These are phyloP conservation scores for Psilocybe azurescens DNA, from an alignment of 768 basidiomycete species.

Conservation along the genomic window DNA sequence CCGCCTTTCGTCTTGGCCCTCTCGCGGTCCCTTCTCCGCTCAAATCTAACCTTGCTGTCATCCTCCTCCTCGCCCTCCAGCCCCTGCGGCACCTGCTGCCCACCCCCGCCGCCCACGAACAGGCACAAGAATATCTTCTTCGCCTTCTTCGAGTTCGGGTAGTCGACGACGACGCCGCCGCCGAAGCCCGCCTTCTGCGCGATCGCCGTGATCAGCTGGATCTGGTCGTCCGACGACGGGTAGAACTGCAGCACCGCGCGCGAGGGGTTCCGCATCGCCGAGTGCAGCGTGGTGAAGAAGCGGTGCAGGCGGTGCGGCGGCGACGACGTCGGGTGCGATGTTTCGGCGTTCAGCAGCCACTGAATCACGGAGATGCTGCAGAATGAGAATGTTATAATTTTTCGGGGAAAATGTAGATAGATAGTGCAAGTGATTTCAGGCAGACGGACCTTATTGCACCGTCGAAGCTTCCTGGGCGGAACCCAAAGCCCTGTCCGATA, in stretches of 20 bases:
- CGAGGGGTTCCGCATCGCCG: slow-evolving; percentile 83
- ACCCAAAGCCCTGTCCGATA: slow-evolving; percentile 97
- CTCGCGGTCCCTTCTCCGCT: slow-evolving; percentile 77
- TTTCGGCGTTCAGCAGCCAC: slow-evolving; percentile 97
- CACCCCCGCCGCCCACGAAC: slow-evolving; percentile 82
- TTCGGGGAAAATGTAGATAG: background rate
- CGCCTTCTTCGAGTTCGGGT: slow-evolving; percentile 96
- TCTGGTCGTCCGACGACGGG: slow-evolving; percentile 95
- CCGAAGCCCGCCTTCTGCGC: slow-evolving; percentile 97
- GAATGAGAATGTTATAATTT: slow-evolving; percentile 1
- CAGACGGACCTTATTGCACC: slow-evolving; percentile 87
- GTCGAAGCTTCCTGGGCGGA: slow-evolving; percentile 96
- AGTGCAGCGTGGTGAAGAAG: slow-evolving; percentile 94
- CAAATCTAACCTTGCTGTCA: slow-evolving; percentile 69
- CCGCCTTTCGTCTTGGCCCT: slow-evolving; percentile 58
- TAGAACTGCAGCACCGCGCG: slow-evolving; percentile 94
- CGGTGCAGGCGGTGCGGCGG: slow-evolving; percentile 83
- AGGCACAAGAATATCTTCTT: slow-evolving; percentile 94
- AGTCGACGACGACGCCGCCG: slow-evolving; percentile 96
- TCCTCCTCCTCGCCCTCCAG: slow-evolving; percentile 71
- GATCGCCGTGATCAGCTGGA: slow-evolving; percentile 90
- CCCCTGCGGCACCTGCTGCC: slow-evolving; percentile 73
- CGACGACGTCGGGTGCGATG: slow-evolving; percentile 86
- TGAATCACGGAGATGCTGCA: slow-evolving; percentile 96
- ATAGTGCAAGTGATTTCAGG: background rate